Base-by-base conservation (phyloP, 306 rosid species). In the Lotus japonicus region DNA sequence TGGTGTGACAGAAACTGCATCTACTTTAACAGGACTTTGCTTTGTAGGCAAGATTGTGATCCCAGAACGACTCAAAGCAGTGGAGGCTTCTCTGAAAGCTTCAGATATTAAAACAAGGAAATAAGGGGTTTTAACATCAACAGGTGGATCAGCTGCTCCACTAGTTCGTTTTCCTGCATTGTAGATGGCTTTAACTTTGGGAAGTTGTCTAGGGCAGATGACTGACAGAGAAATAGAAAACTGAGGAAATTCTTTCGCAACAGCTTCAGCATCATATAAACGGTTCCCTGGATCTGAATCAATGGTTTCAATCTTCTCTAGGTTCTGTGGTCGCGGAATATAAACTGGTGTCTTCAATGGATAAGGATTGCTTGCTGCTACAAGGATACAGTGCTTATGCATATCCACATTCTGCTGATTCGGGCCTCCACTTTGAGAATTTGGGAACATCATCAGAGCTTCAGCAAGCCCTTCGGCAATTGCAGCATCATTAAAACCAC, bases 391-490 rank as follows among this genome's bases (percentile, higher is more conserved):
- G 64, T 94, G 99, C 83, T 78, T 90, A 58, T 90, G 92, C 81
- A 64, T 53, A 67, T 94, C 97, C 84, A 83, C 68, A 76, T 64
- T 94, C 74, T 85, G 97, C 77, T 82, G 99, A 89, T 66, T 85
- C 62, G 82, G 81, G 58, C 63, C 84, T 73, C 95, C 97, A 76
- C 77, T 89, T 90, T 77, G 92, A 58, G 73, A 49, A 67, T 49
- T 80, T 23, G 95, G 82, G 71, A 94, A 87, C 99, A 94, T 94
- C 99, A 90, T 88, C 43, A 94, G 68, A 75, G 97, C 97, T 84
- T 90, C 99, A 72, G 97, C 81, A 58, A 94, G 96, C 78, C 99
- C 99, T 85, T 94, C 99, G n/a, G 95, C 97, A 70, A 90, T 85
- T 66, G 99, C 99, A 61, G 86, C 95, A 46, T 94, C 97, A 83